Percentiles rank a stretch among this genome's conserved stretches.
Conservation (phyloP, 2,329 filamentous ascomycete genomes). For the Penicillium sclerotiorum region DNA sequence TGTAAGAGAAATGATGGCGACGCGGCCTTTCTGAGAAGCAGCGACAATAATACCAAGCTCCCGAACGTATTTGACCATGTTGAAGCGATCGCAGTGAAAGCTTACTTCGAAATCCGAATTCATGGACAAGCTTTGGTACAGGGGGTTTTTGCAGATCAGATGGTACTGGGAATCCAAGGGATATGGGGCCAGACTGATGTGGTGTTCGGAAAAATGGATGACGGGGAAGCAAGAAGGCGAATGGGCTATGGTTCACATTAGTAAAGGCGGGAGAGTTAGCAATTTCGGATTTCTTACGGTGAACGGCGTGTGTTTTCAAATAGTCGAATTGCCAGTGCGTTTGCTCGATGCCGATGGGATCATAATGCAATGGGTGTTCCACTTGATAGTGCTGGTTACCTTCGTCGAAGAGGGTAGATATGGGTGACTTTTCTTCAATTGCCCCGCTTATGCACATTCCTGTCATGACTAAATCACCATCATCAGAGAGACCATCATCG, state of each 20-base stretch:
- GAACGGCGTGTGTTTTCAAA: conserved; percentile 9
- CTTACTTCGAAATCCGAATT: conserved; percentile 28
- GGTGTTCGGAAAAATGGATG: conserved; percentile 45
- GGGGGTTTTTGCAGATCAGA: conserved; percentile 34
- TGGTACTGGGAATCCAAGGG: conserved; percentile 34
- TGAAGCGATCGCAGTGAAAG: conserved; percentile 53
- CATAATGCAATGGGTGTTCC: conserved; percentile 7
- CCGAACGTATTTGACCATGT: conserved; percentile 60
- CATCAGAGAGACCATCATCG: too few relatives aligned
- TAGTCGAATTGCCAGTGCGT: conserved; percentile 7
- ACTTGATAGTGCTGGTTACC: conserved; percentile 12
- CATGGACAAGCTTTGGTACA: conserved; percentile 33
- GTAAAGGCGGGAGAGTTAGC: neutral
- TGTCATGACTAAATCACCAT: too few relatives aligned
- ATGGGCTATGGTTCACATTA: conserved; percentile 17
- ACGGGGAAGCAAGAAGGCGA: conserved; percentile 40
- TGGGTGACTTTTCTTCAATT: neutral
- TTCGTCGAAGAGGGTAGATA: conserved; percentile 19
- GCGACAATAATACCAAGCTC: conserved; percentile 61
- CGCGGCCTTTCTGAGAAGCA: conserved; percentile 60
- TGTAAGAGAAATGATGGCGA: conserved; percentile 57
- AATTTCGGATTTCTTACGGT: conserved; percentile 15
- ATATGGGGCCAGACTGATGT: conserved; percentile 41
- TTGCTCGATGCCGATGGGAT: conserved; percentile 13
- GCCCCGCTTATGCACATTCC: neutral